These are phyloP conservation scores for Annulohypoxylon moriforme DNA, from an alignment of 495 filamentous ascomycete species.

Conservation along the genomic window DNA sequence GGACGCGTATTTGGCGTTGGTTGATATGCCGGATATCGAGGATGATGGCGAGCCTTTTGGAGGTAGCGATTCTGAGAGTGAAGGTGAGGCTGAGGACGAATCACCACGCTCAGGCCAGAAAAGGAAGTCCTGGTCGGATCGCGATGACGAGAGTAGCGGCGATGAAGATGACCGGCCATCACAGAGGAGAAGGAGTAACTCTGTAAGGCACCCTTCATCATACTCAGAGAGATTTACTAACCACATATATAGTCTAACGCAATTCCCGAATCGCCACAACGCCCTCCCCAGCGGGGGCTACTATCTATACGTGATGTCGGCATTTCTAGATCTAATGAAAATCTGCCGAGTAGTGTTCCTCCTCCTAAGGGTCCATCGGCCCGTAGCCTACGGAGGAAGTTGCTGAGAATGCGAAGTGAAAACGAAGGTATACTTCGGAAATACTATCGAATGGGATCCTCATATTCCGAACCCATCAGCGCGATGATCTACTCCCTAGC, in stretches of 20 bases:
- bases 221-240: slow-evolving; percentile 45
- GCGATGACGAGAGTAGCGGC: slow-evolving; percentile 73
- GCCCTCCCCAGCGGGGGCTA: slow-evolving; percentile 62
- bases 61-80: slow-evolving; percentile 60
- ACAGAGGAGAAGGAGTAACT: slow-evolving; percentile 86
- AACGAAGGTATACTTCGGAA: slow-evolving; percentile 75
- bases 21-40: slow-evolving; percentile 90
- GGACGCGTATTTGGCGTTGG: slow-evolving; percentile 82
- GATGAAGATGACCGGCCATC: slow-evolving; percentile 77
- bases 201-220: slow-evolving; percentile 63
- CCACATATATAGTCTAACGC: slow-evolving; percentile 64
- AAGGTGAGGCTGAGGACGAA: slow-evolving; percentile 53
- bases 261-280: slow-evolving; percentile 62
- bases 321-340: slow-evolving; percentile 52
- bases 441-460: slow-evolving; percentile 88
- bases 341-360: slow-evolving; percentile 67
- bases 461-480: slow-evolving; percentile 94
- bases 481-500: slow-evolving; percentile 93
- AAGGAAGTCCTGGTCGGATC: slow-evolving; percentile 85
- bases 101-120: slow-evolving; percentile 66
- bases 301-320: slow-evolving; percentile 58
- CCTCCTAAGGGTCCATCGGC: slow-evolving; percentile 73
- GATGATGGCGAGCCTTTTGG: slow-evolving; percentile 71
- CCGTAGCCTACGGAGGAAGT: slow-evolving; percentile 72
- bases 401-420: slow-evolving; percentile 79